These are phyloP conservation scores for Symbiodinium pilosum DNA, from an alignment of 73 alveolate species.

Conservation along the genomic window DNA sequence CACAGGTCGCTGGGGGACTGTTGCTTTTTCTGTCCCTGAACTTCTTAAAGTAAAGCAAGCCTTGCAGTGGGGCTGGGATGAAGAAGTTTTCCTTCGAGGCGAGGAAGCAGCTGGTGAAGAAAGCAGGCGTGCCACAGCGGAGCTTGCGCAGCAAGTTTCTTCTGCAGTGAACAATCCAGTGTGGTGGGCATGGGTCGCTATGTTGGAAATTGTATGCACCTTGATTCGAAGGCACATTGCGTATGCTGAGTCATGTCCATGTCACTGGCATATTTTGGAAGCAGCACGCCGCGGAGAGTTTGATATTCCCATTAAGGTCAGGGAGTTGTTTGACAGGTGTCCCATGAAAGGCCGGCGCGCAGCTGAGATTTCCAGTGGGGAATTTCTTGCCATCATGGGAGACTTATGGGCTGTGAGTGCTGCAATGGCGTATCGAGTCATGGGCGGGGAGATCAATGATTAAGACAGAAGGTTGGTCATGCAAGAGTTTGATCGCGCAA, in stretches of 20 bases:
- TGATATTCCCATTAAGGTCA: not conserved
- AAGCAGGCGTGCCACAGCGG: not conserved
- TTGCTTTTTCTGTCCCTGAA: not conserved
- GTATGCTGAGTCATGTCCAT: not conserved
- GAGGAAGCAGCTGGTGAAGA: not conserved
- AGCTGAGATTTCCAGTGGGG: not conserved
- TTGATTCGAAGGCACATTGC: not conserved
- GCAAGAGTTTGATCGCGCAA: no score
- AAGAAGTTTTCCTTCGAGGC: not conserved
- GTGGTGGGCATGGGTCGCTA: not conserved
- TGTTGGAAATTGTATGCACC: not conserved
- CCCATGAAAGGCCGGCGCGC: not conserved
- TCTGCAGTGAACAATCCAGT: not conserved
- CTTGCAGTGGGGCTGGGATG: not conserved
- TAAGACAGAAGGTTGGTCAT: not conserved
- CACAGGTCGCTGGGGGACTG: not conserved
- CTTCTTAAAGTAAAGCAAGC: not conserved
- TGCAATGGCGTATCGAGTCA: not conserved
- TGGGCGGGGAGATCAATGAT: not conserved
- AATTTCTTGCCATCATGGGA: not conserved
- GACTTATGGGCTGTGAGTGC: not conserved
- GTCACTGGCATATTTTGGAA: not conserved
- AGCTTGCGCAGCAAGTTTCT: not conserved
- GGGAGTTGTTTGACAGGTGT: not conserved
- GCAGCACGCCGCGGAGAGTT: no score